Evolutionary conservation across 2,329 filamentous ascomycete genomes (phyloP).

Genomic region (Diplodia sapinea): DNA sequence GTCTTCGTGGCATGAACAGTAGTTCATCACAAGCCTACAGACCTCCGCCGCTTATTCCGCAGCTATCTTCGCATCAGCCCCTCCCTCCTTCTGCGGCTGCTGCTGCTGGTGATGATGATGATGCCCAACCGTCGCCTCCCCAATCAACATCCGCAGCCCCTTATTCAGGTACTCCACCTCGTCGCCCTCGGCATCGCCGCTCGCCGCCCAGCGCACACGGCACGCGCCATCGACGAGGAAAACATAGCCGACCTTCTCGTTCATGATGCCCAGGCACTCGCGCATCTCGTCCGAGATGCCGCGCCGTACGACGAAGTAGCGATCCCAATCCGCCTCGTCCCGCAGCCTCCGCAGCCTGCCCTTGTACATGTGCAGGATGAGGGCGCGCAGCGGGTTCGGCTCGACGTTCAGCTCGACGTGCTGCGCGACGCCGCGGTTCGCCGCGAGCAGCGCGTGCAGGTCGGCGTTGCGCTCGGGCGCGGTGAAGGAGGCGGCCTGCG

Average conservation of each 20-base stretch:
- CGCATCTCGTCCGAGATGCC: constrained; percentile 62
- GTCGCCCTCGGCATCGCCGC: constrained; percentile 68
- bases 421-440: constrained; percentile 66
- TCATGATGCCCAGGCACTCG: constrained; percentile 72
- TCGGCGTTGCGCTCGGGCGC: constrained; percentile 67
- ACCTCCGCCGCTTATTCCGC: neutral
- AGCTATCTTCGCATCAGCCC: neutral
- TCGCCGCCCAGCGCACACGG: constrained; percentile 92
- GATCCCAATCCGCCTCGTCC: constrained; percentile 58
- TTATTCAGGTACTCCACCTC: constrained; percentile 72
- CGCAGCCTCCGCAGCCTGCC: constrained; percentile 56
- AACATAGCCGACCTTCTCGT: constrained; percentile 90
- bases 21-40: too few relatives aligned
- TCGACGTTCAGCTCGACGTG: constrained; percentile 87
- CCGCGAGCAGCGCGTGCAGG: constrained; percentile 67
- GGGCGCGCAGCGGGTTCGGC: constrained; percentile 71
- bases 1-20: too few relatives aligned
- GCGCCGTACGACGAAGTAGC: constrained; percentile 65
- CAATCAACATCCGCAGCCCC: constrained; percentile 66
- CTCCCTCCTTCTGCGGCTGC: neutral
- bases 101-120: constrained; percentile 36
- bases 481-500: constrained; percentile 76
- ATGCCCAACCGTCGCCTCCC: constrained; percentile 52
- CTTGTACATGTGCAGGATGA: constrained; percentile 62
- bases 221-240: constrained; percentile 89